Conservation (phyloP, 768 basidiomycete species). For the Neoboletus brunneissimus region DNA sequence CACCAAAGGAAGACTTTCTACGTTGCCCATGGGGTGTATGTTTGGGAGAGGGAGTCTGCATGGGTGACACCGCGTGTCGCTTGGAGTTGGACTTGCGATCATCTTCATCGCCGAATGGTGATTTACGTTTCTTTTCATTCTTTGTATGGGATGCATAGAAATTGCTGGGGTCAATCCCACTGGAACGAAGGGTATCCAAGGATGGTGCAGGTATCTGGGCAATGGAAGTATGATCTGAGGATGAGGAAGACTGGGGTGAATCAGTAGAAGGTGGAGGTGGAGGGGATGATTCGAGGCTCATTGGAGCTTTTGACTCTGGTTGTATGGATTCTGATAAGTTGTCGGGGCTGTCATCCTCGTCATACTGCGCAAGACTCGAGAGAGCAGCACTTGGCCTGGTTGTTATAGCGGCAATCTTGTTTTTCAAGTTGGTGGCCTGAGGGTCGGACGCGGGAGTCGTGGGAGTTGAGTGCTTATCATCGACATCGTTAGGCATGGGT, state of each 20-base stretch:
- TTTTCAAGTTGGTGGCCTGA: constrained; percentile 50
- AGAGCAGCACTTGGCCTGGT: constrained; percentile 34
- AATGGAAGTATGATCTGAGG: constrained; percentile 28
- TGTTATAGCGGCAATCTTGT: constrained; percentile 47
- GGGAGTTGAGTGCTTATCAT: constrained; percentile 16
- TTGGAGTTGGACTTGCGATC: constrained; percentile 19
- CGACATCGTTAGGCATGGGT: constrained; percentile 23
- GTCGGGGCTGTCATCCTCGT: constrained; percentile 40
- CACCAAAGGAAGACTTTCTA: constrained; percentile 31
- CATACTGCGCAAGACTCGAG: constrained; percentile 39
- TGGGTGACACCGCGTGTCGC: constrained; percentile 19
- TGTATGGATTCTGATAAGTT: constrained; percentile 16
- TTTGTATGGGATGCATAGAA: constrained; percentile 36
- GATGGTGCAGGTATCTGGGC: constrained; percentile 18
- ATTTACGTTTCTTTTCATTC: constrained; percentile 42
- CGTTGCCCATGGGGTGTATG: constrained; percentile 20
- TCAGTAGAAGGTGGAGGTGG: constrained; percentile 34
- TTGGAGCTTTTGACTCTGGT: constrained; percentile 16
- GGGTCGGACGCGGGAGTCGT: constrained; percentile 38
- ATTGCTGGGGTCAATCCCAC: constrained; percentile 32
- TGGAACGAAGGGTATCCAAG: constrained; percentile 21
- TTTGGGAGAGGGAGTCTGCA: constrained; percentile 25
- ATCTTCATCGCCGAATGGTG: constrained; percentile 32
- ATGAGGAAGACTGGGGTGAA: constrained; percentile 31
- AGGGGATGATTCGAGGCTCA: constrained; percentile 27